Evolutionary conservation across 768 basidiomycete species (phyloP).

Genomic region (Hygrophoropsis aurantiaca): DNA sequence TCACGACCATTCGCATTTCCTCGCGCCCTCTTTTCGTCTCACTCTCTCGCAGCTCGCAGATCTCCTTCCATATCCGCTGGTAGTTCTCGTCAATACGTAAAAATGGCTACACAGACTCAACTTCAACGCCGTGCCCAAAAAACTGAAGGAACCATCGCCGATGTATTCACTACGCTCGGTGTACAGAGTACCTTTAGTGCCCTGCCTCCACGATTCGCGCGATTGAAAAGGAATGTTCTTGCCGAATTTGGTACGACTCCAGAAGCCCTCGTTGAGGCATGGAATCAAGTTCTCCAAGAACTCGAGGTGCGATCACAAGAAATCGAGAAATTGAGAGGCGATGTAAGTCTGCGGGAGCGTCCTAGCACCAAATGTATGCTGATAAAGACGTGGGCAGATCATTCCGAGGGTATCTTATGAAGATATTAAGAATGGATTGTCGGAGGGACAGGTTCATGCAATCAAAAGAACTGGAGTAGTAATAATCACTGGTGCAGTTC

Average conservation of each 20-base stretch:
- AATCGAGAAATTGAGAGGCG: conserved; percentile 45
- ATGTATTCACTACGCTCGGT: conserved; percentile 46
- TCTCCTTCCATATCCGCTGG: too few species aligned
- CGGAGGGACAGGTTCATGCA: conserved; percentile 39
- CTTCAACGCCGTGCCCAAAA: too few species aligned
- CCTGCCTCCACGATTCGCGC: conserved; percentile 57
- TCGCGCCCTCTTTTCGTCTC: too few species aligned
- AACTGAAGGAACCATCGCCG: conserved; percentile 42
- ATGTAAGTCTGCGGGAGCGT: conserved; percentile 33
- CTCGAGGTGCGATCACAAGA: conserved; percentile 47
- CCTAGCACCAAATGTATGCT: background rate
- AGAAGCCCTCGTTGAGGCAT: conserved; percentile 41
- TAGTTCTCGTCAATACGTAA: too few species aligned
- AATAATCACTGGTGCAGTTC: conserved; percentile 57
- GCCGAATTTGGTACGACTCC: conserved; percentile 28
- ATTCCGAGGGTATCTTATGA: conserved; percentile 50
- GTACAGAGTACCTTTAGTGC: conserved; percentile 33
- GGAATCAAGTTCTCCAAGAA: conserved; percentile 54
- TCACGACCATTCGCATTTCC: too few species aligned
- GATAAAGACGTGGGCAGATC: conserved; percentile 31
- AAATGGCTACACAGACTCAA: too few species aligned
- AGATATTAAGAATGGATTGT: conserved; percentile 47
- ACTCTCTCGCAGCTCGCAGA: too few species aligned
- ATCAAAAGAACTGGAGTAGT: conserved; percentile 56
- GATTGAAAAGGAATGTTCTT: conserved; percentile 58